Base-by-base conservation (phyloP, 176 grass and related monocot species). In the Eragrostis curvula region DNA sequence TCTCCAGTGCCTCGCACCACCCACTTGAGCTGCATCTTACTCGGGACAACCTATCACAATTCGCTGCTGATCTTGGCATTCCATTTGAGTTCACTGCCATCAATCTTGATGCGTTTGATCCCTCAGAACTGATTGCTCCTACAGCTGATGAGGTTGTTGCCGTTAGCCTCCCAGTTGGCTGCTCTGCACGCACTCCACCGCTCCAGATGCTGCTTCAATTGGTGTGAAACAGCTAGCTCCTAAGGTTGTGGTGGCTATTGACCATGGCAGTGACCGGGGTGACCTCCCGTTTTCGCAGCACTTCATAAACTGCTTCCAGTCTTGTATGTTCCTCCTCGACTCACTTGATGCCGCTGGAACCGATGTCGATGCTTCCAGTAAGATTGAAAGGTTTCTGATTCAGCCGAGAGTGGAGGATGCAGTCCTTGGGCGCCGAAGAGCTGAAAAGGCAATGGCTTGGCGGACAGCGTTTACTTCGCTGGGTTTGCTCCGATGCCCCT, bases 141-240 rank as follows among this genome's bases (percentile, higher is more conserved):
- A 67, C 51, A 11, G 47, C 23, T 1, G 62, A 82, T 10, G 90
- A 89, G 43, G 47, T 87, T 20, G 85, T 92, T 15, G 90, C 84
- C 0, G 90, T 92, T 52, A 89, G 88, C 63, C 74, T 92, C 36
- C 83, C 90, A 2, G 76, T 84, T 16, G 87, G 87, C 39, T 80
- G 60, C 76, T 79, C 79, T 29, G 74, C 74, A 10, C 79, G 83
- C n/a, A 68, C 27, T 13, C 75, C 46, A 3, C 70, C 90, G 8
- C 85, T 89, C 24, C 87, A 53, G 0, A 68, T 81, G 12, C 55
- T 92, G 51, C 83, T 92, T 40, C 72, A 71, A 39, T 84, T 92
- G 27, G 84, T 92, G 13, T 92, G 13, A 92, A 92, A 79, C 87
- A 87, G 68, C 64, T 92, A 10, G 53, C 76, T 43, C 90, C 90